Evolutionary conservation across 179 eudicot species (phyloP), one percentile per base, ranked within the genome.

Genomic region (Corrigiola litoralis): DNA sequence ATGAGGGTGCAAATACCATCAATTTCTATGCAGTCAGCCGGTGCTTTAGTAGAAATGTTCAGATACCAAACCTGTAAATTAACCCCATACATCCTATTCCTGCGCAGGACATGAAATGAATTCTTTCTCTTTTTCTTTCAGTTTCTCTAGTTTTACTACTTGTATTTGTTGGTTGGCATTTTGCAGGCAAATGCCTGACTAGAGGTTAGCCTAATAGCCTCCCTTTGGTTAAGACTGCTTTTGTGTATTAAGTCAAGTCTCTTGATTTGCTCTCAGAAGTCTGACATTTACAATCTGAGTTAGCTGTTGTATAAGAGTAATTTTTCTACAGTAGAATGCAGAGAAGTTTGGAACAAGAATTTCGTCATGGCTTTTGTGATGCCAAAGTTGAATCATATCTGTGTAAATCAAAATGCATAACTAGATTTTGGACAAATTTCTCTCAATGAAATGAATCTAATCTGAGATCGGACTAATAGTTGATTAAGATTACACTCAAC

Each of bases 41-140:
- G 16, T 37, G 40, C 31, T 47, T 57, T 28, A 51, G 37, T 38
- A n/a, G 53, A 61, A 61, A 64, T 57, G 48, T 40, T 49, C 27
- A 55, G 66, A 33, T 37, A 53, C 42, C 61, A 51, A 34, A 70
- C 66, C 38, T 79, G 82, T 79, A 71, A 67, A 78, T 75, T 37
- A 42, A 58, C 46, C 63, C 42, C 70, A 62, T 40, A 49, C 66
- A 24, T 68, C 58, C 40, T 55, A 49, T 58, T 56, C 29, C 53
- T 61, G 53, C 52, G 51, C 61, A 50, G 61, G 66, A 66, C 42
- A 27, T 46, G 51, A 33, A 20, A 63, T 60, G 18, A 58, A 46
- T 20, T 58, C 54, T 40, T 59, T 31, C 52, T 17, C 10, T 18
- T 18, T 46, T 38, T 9, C 38, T 40, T 41, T 21, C 20, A 29